Conservation (phyloP, 2,329 filamentous ascomycete species). For the Tolypocladium guangdongense region DNA sequence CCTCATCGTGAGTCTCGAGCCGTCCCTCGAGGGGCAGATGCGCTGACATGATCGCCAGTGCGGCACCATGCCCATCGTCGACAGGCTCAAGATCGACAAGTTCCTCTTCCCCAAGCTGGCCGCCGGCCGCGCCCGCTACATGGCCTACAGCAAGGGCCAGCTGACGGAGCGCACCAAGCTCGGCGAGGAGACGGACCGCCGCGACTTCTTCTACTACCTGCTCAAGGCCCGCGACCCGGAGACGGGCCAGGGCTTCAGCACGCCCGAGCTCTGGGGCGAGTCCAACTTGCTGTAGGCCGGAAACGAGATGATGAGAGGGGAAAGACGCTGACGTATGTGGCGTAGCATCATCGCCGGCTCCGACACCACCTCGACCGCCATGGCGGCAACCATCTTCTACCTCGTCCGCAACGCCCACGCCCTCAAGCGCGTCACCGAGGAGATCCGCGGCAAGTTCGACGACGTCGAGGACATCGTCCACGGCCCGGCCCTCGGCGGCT, state of each 20-base stretch:
- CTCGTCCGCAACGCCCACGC: slow-evolving; percentile 40
- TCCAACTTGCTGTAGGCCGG: slow-evolving; percentile 50
- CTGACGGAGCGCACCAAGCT: slow-evolving; percentile 55
- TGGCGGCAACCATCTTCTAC: slow-evolving; percentile 53
- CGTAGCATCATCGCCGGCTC: slow-evolving; percentile 57
- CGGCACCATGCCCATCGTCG: slow-evolving; percentile 59
- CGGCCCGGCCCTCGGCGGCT: slow-evolving; percentile 36
- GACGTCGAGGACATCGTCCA: slow-evolving; percentile 44
- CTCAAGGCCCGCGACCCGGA: slow-evolving; percentile 62
- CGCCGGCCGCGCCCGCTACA: slow-evolving; percentile 55
- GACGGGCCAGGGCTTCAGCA: slow-evolving; percentile 55
- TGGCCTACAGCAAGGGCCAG: slow-evolving; percentile 59
- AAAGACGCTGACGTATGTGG: background rate
- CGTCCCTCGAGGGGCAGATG: background rate
- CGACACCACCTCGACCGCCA: slow-evolving; percentile 60
- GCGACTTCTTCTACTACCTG: slow-evolving; percentile 68
- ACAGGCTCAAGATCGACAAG: slow-evolving; percentile 55
- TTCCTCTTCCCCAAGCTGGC: slow-evolving; percentile 58
- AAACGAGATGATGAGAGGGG: background rate
- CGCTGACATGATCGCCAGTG: slow-evolving; percentile 32
- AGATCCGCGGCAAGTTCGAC: slow-evolving; percentile 41
- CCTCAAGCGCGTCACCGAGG: slow-evolving; percentile 34
- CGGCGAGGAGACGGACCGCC: slow-evolving; percentile 54
- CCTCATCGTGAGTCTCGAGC: slow-evolving; percentile 46
- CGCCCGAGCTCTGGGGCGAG: slow-evolving; percentile 58